These are phyloP conservation scores for Hypoxylon fuscum DNA, from an alignment of 495 filamentous ascomycete species.

Conservation along the genomic window DNA sequence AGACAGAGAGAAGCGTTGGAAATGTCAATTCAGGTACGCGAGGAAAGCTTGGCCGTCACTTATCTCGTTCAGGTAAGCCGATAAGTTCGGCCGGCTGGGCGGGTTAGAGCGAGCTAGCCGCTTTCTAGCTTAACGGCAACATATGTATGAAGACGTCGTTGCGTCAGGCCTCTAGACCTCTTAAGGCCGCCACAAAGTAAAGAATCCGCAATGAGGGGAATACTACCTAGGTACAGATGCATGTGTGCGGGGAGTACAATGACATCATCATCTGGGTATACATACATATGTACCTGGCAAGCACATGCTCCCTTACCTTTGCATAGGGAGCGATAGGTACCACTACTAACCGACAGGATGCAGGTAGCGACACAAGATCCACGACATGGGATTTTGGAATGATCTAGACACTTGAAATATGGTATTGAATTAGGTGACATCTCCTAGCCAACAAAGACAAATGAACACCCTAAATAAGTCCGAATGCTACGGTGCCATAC, in stretches of 20 bases:
- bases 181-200: slow-evolving; percentile 17
- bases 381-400: not conserved
- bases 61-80: slow-evolving; percentile 40
- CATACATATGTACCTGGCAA: slow-evolving; percentile 3
- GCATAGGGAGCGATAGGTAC: too few species aligned
- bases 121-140: slow-evolving; percentile 14
- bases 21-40: slow-evolving; percentile 27
- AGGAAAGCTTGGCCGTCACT: slow-evolving; percentile 25
- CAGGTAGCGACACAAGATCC: slow-evolving; percentile 8
- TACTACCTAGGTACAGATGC: slow-evolving; percentile 9
- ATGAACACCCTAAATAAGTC: slow-evolving; percentile 12
- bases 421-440: too few species aligned
- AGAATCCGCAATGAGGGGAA: slow-evolving; percentile 14
- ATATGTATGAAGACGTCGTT: slow-evolving; percentile 23
- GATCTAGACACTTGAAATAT: not conserved
- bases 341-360: too few species aligned
- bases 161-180: slow-evolving; percentile 15
- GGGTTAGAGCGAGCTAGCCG: slow-evolving; percentile 25
- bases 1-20: slow-evolving; percentile 15
- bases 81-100: slow-evolving; percentile 13
- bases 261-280: slow-evolving; percentile 32
- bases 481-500: slow-evolving; percentile 5
- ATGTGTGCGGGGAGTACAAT: slow-evolving; percentile 21
- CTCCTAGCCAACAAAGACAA: not conserved
- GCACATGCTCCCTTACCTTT: not conserved